A percentile compares a stretch with the other conserved stretches of the same genome.
Conservation (phyloP, 2,329 filamentous ascomycete species). For the Alternaria sp. region DNA sequence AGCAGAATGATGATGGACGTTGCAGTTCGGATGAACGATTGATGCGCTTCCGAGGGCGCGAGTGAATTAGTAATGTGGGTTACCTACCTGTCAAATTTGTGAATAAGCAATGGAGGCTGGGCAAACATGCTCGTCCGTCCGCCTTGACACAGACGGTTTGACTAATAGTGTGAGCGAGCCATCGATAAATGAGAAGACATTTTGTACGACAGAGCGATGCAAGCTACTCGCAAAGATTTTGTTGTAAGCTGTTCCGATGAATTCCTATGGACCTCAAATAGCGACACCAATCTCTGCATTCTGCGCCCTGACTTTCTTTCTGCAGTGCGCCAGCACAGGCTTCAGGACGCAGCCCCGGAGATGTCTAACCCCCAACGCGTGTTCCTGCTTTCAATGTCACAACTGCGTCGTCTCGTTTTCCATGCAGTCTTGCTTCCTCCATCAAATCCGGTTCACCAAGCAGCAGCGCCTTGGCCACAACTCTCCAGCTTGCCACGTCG, state of each 20-base stretch:
- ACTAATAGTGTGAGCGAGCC: background rate
- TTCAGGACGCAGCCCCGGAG: background rate
- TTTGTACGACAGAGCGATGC: background rate
- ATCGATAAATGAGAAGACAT: background rate
- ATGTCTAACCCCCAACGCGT: conserved; percentile 3
- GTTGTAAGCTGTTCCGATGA: background rate
- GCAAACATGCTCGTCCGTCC: background rate
- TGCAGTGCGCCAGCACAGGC: background rate
- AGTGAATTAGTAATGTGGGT: conserved; percentile 24
- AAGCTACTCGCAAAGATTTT: background rate
- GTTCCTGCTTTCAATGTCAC: background rate
- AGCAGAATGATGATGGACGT: conserved; percentile 15
- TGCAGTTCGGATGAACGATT: conserved; percentile 10
- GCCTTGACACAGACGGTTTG: background rate
- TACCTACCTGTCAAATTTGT: conserved; percentile 3
- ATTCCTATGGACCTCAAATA: background rate
- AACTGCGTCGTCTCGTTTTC: conserved; percentile 11
- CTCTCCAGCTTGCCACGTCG: conserved; percentile 13
- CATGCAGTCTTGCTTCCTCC: conserved; percentile 3
- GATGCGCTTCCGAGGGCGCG: conserved; percentile 15
- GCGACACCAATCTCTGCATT: background rate
- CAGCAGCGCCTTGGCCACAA: conserved; percentile 26
- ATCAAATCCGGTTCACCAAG: conserved; percentile 28
- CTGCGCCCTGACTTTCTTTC: background rate
- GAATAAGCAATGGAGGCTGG: conserved; percentile 20